Evolutionary conservation across 129 eudicot species (phyloP).

Genomic region (Scalesia atractyloides): DNA sequence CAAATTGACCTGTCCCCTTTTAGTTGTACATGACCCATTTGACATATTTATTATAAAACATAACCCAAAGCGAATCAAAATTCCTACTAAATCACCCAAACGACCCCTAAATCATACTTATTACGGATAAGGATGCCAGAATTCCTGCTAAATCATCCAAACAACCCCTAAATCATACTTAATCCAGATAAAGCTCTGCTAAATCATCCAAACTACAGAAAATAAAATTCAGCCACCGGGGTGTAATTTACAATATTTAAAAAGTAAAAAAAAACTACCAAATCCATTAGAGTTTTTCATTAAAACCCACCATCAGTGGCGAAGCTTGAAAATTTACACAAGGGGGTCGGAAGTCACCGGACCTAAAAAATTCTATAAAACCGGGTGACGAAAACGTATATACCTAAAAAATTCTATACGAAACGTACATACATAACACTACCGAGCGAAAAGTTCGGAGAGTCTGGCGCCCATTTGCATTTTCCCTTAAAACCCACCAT

Average conservation of each 20-base stretch:
- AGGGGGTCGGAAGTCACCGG: too few species aligned
- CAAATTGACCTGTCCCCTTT: not conserved
- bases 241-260: not conserved
- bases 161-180: slow-evolving; percentile 5
- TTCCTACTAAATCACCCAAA: not conserved
- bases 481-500: not conserved
- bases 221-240: not conserved
- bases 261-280: not conserved
- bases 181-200: not conserved
- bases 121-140: too few species aligned
- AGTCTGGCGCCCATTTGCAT: slow-evolving; percentile 3
- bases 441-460: too few species aligned
- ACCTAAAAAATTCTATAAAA: too few species aligned
- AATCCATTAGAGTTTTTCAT: not conserved
- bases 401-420: too few species aligned
- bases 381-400: too few species aligned
- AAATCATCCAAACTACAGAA: not conserved
- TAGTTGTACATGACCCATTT: not conserved
- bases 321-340: too few species aligned
- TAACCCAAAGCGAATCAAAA: not conserved
- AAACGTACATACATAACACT: too few species aligned
- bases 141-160: not conserved
- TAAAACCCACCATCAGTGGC: not conserved
- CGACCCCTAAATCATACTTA: not conserved
- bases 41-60: not conserved